Base-by-base conservation (phyloP, 2,329 filamentous ascomycete genomes). In the Cercospora sojina region DNA sequence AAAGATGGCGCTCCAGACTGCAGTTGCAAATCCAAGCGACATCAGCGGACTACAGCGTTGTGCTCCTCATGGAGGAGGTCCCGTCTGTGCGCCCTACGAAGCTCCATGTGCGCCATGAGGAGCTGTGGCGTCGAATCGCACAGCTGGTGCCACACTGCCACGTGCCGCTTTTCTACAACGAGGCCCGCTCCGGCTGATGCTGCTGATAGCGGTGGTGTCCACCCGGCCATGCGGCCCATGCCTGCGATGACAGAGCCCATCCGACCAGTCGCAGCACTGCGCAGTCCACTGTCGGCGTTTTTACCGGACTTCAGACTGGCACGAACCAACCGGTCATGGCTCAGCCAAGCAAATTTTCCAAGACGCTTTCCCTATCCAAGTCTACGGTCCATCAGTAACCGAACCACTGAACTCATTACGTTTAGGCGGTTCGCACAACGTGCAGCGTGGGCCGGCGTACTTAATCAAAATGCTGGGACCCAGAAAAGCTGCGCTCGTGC, bases 401-500 rank as follows among this genome's bases (percentile, higher is more conserved):
- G 61, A 63, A 25, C 32, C 31, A 56, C 53, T 41, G 32, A 57
- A 35, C 53, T 32, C 32, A 64, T 64, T 64, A 59, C 55, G 62
- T 53, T 59, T 64, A 49, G 41, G 4, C 55, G 53, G 35, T 38
- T 49, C 53, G 23, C 53, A 27, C 62, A 18, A 51, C 27, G 23
- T 59, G 38, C 56, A 59, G 38, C 53, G 62, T 31, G 27, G 32
- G 62, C 27, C 62, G 47, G 47, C 47, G 65, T 67, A 67, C 65
- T 67, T 64, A 64, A 59, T 59, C 60, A 64, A 63, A 67, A 56
- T 32, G 56, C 58, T 64, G 60, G 29, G 65, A 56, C 60, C 60
- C 61, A 57, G 64, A 61, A 61, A 61, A 62, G 43, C 41, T 47
- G 35, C 58, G 58, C 64, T 61, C 58, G 64, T 58, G 64, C 58